Percentiles rank a stretch among this genome's conserved stretches.
Evolutionary conservation across 2,329 filamentous ascomycete species (phyloP).

Genomic region (Fonsecaea pedrosoi): DNA sequence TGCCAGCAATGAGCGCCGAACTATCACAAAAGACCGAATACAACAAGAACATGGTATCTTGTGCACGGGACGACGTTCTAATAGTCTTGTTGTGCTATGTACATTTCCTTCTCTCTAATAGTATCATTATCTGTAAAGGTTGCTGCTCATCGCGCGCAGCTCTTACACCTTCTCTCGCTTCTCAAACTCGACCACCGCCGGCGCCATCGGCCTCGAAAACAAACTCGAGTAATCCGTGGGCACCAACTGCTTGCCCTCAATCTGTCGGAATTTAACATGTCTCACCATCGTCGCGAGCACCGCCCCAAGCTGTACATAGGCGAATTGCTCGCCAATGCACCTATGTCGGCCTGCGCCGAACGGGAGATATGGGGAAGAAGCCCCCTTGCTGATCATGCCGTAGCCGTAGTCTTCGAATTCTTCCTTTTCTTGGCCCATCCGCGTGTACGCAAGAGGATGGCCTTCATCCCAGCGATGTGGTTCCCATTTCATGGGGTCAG

Average conservation of each 20-base stretch:
- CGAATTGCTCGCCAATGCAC: constrained; percentile 97
- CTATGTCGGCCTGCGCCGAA: constrained; percentile 92
- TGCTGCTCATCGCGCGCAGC: neutral
- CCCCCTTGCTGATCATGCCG: constrained; percentile 89
- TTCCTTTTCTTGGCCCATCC: constrained; percentile 60
- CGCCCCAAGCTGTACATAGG: constrained; percentile 87
- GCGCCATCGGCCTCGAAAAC: constrained; percentile 70
- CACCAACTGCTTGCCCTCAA: constrained; percentile 73
- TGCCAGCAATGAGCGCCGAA: too few relatives aligned
- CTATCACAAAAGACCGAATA: too few relatives aligned
- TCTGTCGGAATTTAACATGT: constrained; percentile 78
- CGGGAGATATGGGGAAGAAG: constrained; percentile 86
- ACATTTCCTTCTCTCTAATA: neutral
- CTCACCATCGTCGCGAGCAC: constrained; percentile 80
- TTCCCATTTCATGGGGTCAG: constrained; percentile 81
- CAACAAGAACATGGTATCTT: too few relatives aligned
- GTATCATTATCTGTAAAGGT: neutral
- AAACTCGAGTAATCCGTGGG: constrained; percentile 72
- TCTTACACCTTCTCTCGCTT: constrained; percentile 25
- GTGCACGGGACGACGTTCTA: neutral
- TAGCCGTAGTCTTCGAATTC: constrained; percentile 93
- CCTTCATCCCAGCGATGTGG: constrained; percentile 86
- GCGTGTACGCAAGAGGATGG: constrained; percentile 58
- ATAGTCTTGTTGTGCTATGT: neutral
- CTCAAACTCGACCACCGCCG: constrained; percentile 52